These are phyloP conservation scores for Haberlea rhodopensis DNA, from an alignment of 257 asterid genomes.

Conservation along the genomic window DNA sequence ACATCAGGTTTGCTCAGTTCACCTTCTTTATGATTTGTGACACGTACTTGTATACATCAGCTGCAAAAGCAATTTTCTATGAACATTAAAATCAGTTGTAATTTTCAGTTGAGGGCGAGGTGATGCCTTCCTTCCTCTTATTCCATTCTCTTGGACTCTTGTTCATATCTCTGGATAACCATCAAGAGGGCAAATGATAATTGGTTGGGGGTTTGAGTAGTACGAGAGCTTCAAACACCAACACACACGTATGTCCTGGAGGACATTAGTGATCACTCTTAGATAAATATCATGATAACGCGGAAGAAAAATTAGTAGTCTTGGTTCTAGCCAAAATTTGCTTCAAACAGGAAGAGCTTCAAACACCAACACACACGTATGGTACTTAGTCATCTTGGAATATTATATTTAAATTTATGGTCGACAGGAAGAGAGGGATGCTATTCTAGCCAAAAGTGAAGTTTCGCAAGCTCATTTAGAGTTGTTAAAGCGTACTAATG, in stretches of 20 bases:
- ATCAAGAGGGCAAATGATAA: background rate
- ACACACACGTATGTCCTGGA: constrained; percentile 4
- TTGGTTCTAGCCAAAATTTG: too few species aligned
- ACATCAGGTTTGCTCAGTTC: constrained; percentile 67
- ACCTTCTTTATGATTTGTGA: background rate
- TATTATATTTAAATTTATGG: constrained; percentile 20
- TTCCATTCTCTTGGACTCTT: background rate
- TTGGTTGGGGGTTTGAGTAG: constrained; percentile 16
- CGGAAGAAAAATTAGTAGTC: background rate
- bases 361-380: too few species aligned
- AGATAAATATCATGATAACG: constrained; percentile 9
- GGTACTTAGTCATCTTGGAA: too few species aligned
- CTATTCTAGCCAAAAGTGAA: constrained; percentile 84
- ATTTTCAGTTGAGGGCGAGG: background rate
- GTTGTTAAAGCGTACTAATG: constrained; percentile 78
- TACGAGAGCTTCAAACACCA: constrained; percentile 6
- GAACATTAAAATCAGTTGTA: background rate
- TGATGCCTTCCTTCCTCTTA: background rate
- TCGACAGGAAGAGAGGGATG: constrained; percentile 89
- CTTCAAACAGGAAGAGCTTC: too few species aligned
- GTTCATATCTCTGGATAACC: background rate
- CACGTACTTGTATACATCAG: background rate
- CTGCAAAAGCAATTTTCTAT: too few species aligned
- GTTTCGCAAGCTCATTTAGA: constrained; percentile 98
- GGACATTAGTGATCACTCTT: constrained; percentile 22